Conservation (phyloP, 1,284 basidiomycete species). For the Apiotrichum gracile region DNA sequence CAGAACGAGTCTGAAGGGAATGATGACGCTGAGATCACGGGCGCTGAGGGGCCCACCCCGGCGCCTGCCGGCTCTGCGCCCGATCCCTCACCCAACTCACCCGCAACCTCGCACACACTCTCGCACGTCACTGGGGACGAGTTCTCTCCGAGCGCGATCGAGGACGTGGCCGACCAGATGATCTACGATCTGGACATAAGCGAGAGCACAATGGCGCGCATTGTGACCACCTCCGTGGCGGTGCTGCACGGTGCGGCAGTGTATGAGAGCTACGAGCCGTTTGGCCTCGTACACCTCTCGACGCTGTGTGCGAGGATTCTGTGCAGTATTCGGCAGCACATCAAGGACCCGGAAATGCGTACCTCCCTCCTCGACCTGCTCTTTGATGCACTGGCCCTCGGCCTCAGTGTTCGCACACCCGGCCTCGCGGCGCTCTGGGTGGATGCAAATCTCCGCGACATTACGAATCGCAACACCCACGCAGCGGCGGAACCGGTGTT, state of each 20-base stretch:
- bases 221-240: background rate
- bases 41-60: too few relatives aligned
- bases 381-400: background rate
- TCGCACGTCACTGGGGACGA: background rate
- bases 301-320: background rate
- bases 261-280: background rate
- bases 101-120: too few relatives aligned
- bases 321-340: background rate
- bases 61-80: too few relatives aligned
- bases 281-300: background rate
- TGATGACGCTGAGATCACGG: too few relatives aligned
- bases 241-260: background rate
- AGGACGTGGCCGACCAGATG: background rate
- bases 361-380: background rate
- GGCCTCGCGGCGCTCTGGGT: background rate
- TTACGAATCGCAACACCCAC: too few relatives aligned
- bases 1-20: too few relatives aligned
- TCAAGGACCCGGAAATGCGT: background rate
- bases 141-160: background rate
- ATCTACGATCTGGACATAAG: background rate
- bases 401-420: background rate
- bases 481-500: too few relatives aligned
- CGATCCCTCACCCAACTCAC: too few relatives aligned
- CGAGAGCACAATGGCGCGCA: background rate
- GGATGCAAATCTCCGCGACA: background rate